phyloP scores from a whole-genome alignment of 2,329 filamentous ascomycete genomes.

The Tympanopsis confertula region DNA sequence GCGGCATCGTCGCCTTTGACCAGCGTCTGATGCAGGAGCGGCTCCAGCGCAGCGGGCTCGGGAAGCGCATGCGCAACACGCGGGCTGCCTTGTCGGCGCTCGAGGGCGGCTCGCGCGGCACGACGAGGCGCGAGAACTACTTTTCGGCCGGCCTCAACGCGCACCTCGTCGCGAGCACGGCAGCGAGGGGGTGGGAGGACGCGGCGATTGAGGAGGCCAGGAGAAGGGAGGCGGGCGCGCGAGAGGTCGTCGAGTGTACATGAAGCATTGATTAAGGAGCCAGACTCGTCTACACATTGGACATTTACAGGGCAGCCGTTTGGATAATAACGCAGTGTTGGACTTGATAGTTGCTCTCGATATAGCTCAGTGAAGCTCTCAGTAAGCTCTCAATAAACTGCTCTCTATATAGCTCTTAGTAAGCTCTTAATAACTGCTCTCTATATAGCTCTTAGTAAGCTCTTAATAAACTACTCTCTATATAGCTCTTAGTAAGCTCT shows the following conservation, averaged over 20 bases:
- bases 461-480: too few relatives aligned
- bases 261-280: too few relatives aligned
- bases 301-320: too few relatives aligned
- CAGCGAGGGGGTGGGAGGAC: conserved; percentile 27
- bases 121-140: conserved; percentile 60
- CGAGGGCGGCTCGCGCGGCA: conserved; percentile 59
- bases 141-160: conserved; percentile 53
- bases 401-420: too few relatives aligned
- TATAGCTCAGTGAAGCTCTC: too few relatives aligned
- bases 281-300: too few relatives aligned
- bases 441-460: too few relatives aligned
- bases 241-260: neutral
- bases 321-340: too few relatives aligned
- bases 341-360: too few relatives aligned
- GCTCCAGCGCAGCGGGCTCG: conserved; percentile 33
- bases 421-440: too few relatives aligned
- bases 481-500: too few relatives aligned
- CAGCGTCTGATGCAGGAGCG: conserved; percentile 58
- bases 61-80: conserved; percentile 59
- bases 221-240: neutral
- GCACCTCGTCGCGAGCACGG: conserved; percentile 53
- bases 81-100: conserved; percentile 65
- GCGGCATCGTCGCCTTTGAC: conserved; percentile 71
- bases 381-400: too few relatives aligned
- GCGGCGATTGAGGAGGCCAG: conserved; percentile 1